These are phyloP conservation scores for Quercus wislizeni DNA, from an alignment of 306 rosid genomes.

Conservation along the genomic window DNA sequence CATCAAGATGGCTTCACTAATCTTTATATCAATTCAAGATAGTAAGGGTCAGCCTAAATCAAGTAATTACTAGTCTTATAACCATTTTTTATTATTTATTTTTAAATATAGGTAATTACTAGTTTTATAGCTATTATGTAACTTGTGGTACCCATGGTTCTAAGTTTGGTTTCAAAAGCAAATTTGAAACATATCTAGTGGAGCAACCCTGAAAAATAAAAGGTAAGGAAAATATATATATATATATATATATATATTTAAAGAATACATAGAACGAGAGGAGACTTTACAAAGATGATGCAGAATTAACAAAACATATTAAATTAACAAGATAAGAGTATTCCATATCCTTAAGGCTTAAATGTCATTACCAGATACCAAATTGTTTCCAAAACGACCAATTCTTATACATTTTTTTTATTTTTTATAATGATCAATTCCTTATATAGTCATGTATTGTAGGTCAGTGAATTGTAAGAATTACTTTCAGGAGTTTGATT, in stretches of 20 bases:
- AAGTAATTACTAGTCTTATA: background rate
- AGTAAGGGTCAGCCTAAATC: background rate
- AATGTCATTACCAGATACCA: no score
- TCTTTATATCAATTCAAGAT: no score
- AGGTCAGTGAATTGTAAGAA: background rate
- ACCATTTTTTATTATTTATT: no score
- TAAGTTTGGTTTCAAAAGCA: background rate
- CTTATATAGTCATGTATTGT: background rate
- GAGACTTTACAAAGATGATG: background rate
- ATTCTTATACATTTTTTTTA: no score
- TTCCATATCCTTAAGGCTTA: no score
- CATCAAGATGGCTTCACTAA: no score
- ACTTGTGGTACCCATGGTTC: background rate
- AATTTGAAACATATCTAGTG: background rate
- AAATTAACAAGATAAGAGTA: background rate
- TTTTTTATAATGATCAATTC: background rate
- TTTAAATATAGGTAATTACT: no score
- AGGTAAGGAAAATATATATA: background rate
- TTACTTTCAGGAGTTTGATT: background rate
- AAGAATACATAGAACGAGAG: background rate
- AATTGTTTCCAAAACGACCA: no score
- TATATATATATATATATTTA: no score
- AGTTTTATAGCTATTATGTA: background rate
- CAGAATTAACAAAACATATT: background rate
- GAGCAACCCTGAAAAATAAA: background rate